These are phyloP conservation scores for Colletotrichum horii DNA, from an alignment of 2,329 filamentous ascomycete species.

Conservation along the genomic window DNA sequence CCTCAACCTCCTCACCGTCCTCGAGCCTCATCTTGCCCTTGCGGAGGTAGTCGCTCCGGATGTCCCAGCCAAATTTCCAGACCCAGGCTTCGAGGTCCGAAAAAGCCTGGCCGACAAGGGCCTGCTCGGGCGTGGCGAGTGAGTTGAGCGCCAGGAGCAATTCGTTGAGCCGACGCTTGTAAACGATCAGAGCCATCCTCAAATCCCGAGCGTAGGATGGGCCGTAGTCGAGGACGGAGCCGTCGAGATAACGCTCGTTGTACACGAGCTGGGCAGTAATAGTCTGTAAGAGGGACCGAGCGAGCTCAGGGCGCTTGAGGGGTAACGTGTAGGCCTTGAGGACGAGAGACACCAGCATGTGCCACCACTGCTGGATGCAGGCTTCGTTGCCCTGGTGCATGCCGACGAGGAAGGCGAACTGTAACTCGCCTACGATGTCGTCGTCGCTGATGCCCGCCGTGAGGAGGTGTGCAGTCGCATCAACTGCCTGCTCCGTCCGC, in stretches of 20 bases:
- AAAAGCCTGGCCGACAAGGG: constrained; percentile 53
- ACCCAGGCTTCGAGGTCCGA: constrained; percentile 52
- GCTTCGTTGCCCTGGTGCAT: constrained; percentile 62
- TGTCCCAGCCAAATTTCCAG: constrained; percentile 59
- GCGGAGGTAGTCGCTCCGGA: constrained; percentile 54
- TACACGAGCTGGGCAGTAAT: constrained; percentile 62
- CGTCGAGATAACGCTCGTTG: constrained; percentile 53
- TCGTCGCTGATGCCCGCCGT: constrained; percentile 34
- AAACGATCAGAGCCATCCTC: constrained; percentile 54
- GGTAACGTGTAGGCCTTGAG: constrained; percentile 56
- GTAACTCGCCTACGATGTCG: constrained; percentile 63
- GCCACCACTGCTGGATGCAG: constrained; percentile 68
- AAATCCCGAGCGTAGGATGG: constrained; percentile 39
- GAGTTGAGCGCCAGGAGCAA: constrained; percentile 40
- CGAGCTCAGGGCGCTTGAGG: constrained; percentile 47
- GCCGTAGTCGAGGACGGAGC: constrained; percentile 44
- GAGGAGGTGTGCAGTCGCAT: constrained; percentile 54
- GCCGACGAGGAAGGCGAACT: constrained; percentile 64
- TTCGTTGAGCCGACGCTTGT: constrained; percentile 59
- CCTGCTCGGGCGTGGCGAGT: constrained; percentile 42
- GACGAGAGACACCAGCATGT: constrained; percentile 55
- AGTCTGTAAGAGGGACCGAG: constrained; percentile 50
- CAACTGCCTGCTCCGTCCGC: constrained; percentile 48
- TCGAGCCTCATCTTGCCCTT: constrained; percentile 56
- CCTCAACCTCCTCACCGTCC: constrained; percentile 55